Conservation (phyloP, 129 eudicot species). For the Dittrichia graveolens region DNA sequence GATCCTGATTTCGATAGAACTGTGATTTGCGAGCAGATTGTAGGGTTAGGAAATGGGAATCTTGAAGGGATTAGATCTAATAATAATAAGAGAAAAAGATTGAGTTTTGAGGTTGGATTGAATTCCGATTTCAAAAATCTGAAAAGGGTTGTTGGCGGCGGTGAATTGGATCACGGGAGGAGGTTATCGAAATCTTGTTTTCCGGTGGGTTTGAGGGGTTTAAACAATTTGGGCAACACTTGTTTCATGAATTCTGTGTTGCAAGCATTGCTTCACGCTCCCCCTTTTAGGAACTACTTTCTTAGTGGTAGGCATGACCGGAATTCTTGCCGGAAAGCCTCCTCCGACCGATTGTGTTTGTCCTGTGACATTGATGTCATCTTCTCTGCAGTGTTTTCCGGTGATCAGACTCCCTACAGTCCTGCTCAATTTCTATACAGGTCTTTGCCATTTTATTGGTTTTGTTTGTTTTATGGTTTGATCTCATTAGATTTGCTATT, state of each 20-base stretch:
- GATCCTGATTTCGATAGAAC: slow-evolving; percentile 78
- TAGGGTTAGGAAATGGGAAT: slow-evolving; percentile 46
- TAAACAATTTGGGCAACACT: slow-evolving; percentile 75
- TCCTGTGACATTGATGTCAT: slow-evolving; percentile 71
- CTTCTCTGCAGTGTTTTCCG: slow-evolving; percentile 76
- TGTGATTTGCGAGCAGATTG: slow-evolving; percentile 45
- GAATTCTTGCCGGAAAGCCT: slow-evolving; percentile 47
- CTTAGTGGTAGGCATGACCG: slow-evolving; percentile 62
- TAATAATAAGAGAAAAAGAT: slow-evolving; percentile 54
- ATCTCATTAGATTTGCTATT: background rate
- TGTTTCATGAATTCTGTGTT: slow-evolving; percentile 84
- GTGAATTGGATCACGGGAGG: slow-evolving; percentile 45
- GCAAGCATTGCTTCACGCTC: slow-evolving; percentile 85
- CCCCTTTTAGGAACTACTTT: slow-evolving; percentile 75
- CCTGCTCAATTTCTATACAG: slow-evolving; percentile 79
- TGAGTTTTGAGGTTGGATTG: slow-evolving; percentile 49
- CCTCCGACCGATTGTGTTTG: slow-evolving; percentile 56
- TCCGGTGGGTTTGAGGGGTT: slow-evolving; percentile 73
- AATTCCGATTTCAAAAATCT: slow-evolving; percentile 49
- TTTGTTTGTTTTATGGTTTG: slow-evolving; percentile 8
- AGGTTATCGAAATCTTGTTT: slow-evolving; percentile 64
- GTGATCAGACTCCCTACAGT: slow-evolving; percentile 70
- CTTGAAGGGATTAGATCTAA: slow-evolving; percentile 35
- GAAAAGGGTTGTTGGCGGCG: slow-evolving; percentile 49
- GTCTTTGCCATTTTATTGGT: slow-evolving; percentile 34